phyloP scores from a whole-genome alignment of 805 yeast species.

The Yamadazyma nakazawae region DNA sequence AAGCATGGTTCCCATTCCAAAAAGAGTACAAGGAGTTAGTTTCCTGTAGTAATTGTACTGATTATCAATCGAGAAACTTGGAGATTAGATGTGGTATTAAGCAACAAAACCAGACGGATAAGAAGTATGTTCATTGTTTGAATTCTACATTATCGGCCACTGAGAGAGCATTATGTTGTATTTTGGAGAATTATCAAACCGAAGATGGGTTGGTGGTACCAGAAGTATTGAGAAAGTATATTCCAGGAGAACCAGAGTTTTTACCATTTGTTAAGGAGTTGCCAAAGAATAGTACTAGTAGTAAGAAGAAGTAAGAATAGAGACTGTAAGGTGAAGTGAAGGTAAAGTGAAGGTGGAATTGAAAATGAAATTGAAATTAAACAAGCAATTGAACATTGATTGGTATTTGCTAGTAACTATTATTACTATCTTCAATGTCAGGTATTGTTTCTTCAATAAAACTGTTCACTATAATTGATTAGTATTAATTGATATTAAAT shows the following conservation, averaged over 20 bases:
- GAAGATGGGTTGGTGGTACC: constrained; percentile 93
- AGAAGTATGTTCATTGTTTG: constrained; percentile 97
- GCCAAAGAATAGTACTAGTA: constrained; percentile 90
- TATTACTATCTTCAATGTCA: too few species aligned
- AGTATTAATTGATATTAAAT: too few species aligned
- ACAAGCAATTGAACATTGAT: too few species aligned
- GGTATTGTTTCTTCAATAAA: too few species aligned
- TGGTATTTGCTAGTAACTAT: too few species aligned
- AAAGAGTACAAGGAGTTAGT: constrained; percentile 97
- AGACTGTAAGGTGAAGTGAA: too few species aligned
- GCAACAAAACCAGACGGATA: constrained; percentile 90
- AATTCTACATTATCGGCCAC: constrained; percentile 97
- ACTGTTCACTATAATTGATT: too few species aligned
- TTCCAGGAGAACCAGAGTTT: constrained; percentile 98
- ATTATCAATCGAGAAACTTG: constrained; percentile 96
- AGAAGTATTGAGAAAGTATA: constrained; percentile 90
- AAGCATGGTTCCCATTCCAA: constrained; percentile 99
- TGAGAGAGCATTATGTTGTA: constrained; percentile 96
- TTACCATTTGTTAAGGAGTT: constrained; percentile 85
- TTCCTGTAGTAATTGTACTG: constrained; percentile 98
- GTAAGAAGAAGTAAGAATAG: constrained; percentile 50
- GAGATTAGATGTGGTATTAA: constrained; percentile 99
- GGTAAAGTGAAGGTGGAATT: too few species aligned
- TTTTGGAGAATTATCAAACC: constrained; percentile 96
- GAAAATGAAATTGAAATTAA: too few species aligned